Evolutionary conservation across 1,284 basidiomycete genomes (phyloP).

Genomic region (Cutaneotrichosporon dermatis): DNA sequence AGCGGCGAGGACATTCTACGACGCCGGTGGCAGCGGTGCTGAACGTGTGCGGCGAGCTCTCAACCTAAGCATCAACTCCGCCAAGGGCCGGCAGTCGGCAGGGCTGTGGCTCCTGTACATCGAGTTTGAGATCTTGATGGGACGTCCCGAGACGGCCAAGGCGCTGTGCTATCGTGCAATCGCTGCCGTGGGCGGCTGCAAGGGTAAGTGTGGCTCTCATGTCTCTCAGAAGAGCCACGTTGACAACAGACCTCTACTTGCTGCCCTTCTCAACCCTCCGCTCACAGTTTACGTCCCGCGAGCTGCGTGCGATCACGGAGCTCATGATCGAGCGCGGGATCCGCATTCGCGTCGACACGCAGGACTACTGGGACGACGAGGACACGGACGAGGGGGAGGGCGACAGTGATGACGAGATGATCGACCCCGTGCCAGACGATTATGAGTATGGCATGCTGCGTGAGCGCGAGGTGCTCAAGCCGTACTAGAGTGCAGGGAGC

Average conservation of each 20-base stretch:
- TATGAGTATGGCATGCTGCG: constrained; percentile 40
- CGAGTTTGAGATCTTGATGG: constrained; percentile 72
- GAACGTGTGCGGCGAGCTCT: constrained; percentile 40
- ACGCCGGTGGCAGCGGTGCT: constrained; percentile 34
- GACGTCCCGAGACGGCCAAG: constrained; percentile 64
- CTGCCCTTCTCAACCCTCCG: constrained; percentile 72
- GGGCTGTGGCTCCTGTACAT: constrained; percentile 71
- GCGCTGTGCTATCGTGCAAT: constrained; percentile 73
- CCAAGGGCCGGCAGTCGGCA: constrained; percentile 26
- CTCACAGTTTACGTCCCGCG: constrained; percentile 60
- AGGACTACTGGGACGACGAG: constrained; percentile 54
- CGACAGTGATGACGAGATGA: constrained; percentile 35
- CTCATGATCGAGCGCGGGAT: constrained; percentile 78
- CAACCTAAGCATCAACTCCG: constrained; percentile 36
- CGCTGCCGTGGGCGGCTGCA: constrained; percentile 53
- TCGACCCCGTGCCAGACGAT: constrained; percentile 13
- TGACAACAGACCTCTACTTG: constrained; percentile 69
- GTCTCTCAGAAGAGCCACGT: neutral
- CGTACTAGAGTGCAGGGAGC: no score
- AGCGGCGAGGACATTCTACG: constrained; percentile 38
- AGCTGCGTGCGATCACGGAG: constrained; percentile 66
- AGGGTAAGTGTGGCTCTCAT: constrained; percentile 28
- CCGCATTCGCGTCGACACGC: constrained; percentile 63
- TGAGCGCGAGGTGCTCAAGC: constrained; percentile 37
- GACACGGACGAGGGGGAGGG: constrained; percentile 40